Percentiles rank a stretch among this genome's conserved stretches.
These are phyloP conservation scores for Platismatia glauca DNA, from an alignment of 495 filamentous ascomycete species.

Conservation along the genomic window DNA sequence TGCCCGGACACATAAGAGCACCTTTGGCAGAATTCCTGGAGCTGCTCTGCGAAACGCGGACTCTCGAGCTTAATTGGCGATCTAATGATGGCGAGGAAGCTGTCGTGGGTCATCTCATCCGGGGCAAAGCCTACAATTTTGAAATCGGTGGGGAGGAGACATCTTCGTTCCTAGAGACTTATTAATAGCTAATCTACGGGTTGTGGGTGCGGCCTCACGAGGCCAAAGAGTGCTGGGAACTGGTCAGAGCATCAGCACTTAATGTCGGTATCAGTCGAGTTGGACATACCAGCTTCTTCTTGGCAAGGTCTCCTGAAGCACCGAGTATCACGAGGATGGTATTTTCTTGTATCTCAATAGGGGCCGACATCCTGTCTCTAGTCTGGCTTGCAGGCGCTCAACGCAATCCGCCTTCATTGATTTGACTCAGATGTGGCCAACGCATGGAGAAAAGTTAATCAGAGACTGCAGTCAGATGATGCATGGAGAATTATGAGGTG, in stretches of 20 bases:
- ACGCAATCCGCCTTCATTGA: not conserved
- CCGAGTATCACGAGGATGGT: conserved; percentile 21
- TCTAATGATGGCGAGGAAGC: conserved; percentile 18
- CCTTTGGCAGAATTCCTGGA: conserved; percentile 19
- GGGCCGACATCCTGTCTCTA: conserved; percentile 5
- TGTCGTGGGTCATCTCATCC: conserved; percentile 18
- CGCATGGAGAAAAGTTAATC: too few species aligned
- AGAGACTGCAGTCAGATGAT: not conserved
- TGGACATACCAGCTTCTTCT: conserved; percentile 23
- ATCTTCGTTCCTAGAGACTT: conserved; percentile 18
- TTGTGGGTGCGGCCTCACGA: conserved; percentile 13
- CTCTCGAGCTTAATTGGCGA: conserved; percentile 15
- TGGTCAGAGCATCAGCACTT: not conserved
- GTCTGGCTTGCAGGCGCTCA: not conserved
- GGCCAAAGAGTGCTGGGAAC: conserved; percentile 24
- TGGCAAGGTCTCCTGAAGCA: conserved; percentile 25
- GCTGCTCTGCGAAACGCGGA: conserved; percentile 17
- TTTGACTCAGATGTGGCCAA: too few species aligned
- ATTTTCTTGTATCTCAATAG: conserved; percentile 13
- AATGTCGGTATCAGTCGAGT: not conserved
- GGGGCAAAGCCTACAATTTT: conserved; percentile 24
- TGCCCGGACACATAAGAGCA: conserved; percentile 23
- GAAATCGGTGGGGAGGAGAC: conserved; percentile 16
- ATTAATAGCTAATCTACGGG: not conserved
- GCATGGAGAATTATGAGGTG: not conserved